Base-by-base conservation (phyloP, 2,329 filamentous ascomycete species). In the Hypoxylon sp. region DNA sequence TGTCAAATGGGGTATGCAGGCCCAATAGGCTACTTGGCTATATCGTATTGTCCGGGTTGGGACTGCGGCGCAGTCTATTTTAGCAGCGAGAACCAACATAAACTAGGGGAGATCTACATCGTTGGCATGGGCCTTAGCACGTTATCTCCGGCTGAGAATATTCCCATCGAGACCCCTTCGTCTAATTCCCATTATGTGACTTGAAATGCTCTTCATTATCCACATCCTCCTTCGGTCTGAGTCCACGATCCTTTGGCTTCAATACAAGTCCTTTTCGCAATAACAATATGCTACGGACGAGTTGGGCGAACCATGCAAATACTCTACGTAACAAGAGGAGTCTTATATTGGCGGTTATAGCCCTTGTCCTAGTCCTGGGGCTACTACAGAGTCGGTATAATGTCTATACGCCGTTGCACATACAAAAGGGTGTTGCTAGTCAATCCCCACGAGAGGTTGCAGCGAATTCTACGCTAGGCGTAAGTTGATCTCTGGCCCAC, bases 401-500 rank as follows among this genome's bases (percentile, higher is more conserved):
- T 11, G 48, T 61, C 33, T 65, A 59, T 53, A 13, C 40, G 20
- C 33, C 25, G n/a, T 46, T 63, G 17, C 40, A 48, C 17, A 33
- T 20, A 5, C 55, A 31, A 5, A 35, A 50, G 17, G 11, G 30
- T 4, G 30, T 25, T 17, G 17, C 30, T 51, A 49, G 17, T n/a
- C 57, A 50, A 37, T 35, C 63, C 6, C 63, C 63, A 44, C 46
- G 66, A 49, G 59, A 62, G 25, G 8, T 22, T 10, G 66, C 66
- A 37, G 59, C 48, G 25, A 69, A 69, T 37, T 58, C 58, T 30
- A 69, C 66, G n/a, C 42, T 69, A 11, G 66, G 66, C 11, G 66
- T 69, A 60, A 62, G 66, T 46, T 13, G 7, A 55, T 17, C 27
- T 40, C 27, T 37, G n/a, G 1, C 6, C 10, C 35, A 35, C 20